phyloP scores from a whole-genome alignment of 2,329 filamentous ascomycete species.

The Colletotrichum siamense region DNA sequence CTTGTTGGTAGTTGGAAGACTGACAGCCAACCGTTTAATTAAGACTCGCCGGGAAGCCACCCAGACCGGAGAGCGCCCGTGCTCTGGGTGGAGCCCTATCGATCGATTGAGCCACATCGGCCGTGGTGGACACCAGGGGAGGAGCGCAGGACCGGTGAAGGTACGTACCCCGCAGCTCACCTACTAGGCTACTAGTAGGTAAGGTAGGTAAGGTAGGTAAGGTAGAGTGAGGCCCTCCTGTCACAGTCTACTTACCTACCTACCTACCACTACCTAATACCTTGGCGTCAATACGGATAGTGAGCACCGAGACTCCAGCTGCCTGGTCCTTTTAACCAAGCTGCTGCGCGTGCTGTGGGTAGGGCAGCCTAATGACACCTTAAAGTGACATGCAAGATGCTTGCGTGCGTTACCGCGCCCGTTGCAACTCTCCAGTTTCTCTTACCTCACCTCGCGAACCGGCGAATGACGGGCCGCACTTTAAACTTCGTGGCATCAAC shows the following conservation, averaged over 20 bases:
- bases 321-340: not conserved
- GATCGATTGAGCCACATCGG: conserved; percentile 17
- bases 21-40: conserved; percentile 17
- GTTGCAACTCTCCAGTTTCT: not conserved
- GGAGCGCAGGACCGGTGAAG: not conserved
- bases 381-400: not conserved
- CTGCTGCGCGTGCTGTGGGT: not conserved
- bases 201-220: no score
- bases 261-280: not conserved
- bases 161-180: not conserved
- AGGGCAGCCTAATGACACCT: not conserved
- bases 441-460: not conserved
- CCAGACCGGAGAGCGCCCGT: conserved; percentile 12
- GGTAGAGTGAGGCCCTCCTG: no score
- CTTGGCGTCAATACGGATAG: not conserved
- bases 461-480: not conserved
- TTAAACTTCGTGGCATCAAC: not conserved
- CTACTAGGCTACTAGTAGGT: no score
- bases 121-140: not conserved
- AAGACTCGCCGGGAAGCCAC: conserved; percentile 8
- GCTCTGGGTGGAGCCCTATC: not conserved
- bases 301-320: not conserved
- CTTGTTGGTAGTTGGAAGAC: conserved; percentile 13
- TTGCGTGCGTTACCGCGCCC: not conserved
- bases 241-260: no score